Evolutionary conservation across 1,284 basidiomycete genomes (phyloP), one percentile per base, ranked within the genome.

Genomic region (Malassezia psittaci): DNA sequence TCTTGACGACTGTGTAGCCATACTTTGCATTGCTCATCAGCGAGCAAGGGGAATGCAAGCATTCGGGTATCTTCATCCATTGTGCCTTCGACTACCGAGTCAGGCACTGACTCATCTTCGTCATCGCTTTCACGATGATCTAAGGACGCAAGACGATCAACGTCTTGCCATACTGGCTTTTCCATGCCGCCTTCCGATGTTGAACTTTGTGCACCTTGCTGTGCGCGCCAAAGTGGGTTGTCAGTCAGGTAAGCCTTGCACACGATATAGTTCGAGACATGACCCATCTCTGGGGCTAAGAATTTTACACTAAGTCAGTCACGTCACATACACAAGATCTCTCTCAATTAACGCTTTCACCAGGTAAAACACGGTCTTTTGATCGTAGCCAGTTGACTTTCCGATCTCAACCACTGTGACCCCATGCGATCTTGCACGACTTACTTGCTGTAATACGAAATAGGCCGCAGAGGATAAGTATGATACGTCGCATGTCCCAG

Each of bases 371-470:
- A 87, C 86, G 1, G 87, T 86, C 75, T 90, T 90, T 67, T 88
- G 86, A 68, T 90, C 88, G 66, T 90, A 88, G 43, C 82, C 82
- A n/a, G 87, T 84, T 63, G 81, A 79, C 62, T 82, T 81, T 37
- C 87, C 86, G 11, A 93, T 79, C 38, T 86, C 81, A 11, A 88
- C 81, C 43, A 86, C 84, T 13, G 86, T 85, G 3, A 87, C 79
- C 8, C 89, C 89, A 15, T 79, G 76, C 58, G 86, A 84, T 55
- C 88, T 78, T 2, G 85, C 85, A 45, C 86, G 81, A 35, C 86
- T 85, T 63, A 93, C 83, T 48, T 88, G 79, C 71, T 90, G 87
- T n/a, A 93, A 79, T 2, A 84, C 82, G n/a, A 82, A 82, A 70
- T 89, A 91, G 2, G 88, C 84, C 80, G 86, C 85, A 0, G 85